Evolutionary conservation across 306 rosid genomes (phyloP).

Genomic region (Luffa aegyptiaca): DNA sequence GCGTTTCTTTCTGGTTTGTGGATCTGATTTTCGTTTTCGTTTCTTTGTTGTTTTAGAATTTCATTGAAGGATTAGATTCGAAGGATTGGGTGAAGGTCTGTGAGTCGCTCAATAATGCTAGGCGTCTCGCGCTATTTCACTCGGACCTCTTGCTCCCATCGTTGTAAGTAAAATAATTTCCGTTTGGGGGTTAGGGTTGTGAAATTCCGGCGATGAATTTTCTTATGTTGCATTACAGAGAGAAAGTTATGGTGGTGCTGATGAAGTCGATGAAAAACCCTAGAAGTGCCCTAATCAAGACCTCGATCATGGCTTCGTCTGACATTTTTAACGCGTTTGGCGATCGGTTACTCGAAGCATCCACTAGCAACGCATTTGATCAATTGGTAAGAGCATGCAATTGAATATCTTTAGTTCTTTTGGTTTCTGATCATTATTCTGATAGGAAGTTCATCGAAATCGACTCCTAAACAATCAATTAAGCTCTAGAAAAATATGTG

Average conservation of each 20-base stretch:
- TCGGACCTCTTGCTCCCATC: constrained; percentile 42
- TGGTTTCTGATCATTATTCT: neutral
- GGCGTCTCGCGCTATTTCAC: constrained; percentile 65
- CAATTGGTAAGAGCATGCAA: constrained; percentile 42
- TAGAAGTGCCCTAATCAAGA: constrained; percentile 81
- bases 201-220: neutral
- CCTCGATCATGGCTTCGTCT: constrained; percentile 87
- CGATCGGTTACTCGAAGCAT: constrained; percentile 52
- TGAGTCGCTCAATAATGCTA: constrained; percentile 52
- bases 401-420: neutral
- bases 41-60: constrained; percentile 26
- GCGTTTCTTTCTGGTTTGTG: neutral
- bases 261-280: constrained; percentile 87
- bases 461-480: neutral
- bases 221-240: constrained; percentile 27
- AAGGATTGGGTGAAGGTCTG: constrained; percentile 76
- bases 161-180: constrained; percentile 22
- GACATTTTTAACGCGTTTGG: constrained; percentile 71
- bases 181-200: neutral
- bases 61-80: constrained; percentile 53
- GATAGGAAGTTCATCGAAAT: neutral
- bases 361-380: constrained; percentile 51
- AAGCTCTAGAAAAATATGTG: neutral
- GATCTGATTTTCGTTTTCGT: neutral
- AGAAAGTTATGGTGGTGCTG: constrained; percentile 47